These are phyloP conservation scores for Dryadomyces quercus-mongolicae DNA, from an alignment of 2,329 filamentous ascomycete genomes.

Conservation along the genomic window DNA sequence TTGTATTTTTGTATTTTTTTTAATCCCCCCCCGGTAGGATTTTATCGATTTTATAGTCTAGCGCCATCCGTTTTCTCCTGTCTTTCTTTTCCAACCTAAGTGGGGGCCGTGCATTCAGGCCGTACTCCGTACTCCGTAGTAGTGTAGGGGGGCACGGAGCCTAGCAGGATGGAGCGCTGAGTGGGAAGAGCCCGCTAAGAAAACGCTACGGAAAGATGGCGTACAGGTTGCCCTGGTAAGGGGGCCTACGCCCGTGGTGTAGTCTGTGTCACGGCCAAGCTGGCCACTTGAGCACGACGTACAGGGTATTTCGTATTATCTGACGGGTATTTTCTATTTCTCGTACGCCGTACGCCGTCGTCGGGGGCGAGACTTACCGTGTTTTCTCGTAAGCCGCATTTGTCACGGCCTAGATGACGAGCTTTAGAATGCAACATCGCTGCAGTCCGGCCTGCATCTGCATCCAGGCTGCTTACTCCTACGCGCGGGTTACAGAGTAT, in stretches of 20 bases:
- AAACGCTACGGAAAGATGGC: neutral
- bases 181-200: neutral
- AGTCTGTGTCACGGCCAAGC: conserved; percentile 10
- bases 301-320: neutral
- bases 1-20: neutral
- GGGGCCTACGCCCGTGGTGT: conserved; percentile 3
- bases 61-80: conserved; percentile 1
- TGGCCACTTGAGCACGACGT: neutral
- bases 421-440: too few species aligned
- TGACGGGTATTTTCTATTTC: neutral
- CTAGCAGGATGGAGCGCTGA: neutral
- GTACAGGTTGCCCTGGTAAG: conserved; percentile 1
- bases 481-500: too few species aligned
- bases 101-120: conserved; percentile 7
- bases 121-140: neutral
- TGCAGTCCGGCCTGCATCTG: too few species aligned
- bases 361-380: too few species aligned
- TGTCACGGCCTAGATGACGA: too few species aligned
- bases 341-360: too few species aligned
- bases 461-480: too few species aligned
- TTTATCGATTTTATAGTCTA: neutral
- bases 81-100: conserved; percentile 1
- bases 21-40: neutral
- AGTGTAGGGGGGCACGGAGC: neutral
- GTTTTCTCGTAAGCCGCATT: too few species aligned